A percentile compares a stretch with the other conserved stretches of the same genome.
These are phyloP conservation scores for Citrus sp. DNA, from an alignment of 345 rosid genomes.

Conservation along the genomic window DNA sequence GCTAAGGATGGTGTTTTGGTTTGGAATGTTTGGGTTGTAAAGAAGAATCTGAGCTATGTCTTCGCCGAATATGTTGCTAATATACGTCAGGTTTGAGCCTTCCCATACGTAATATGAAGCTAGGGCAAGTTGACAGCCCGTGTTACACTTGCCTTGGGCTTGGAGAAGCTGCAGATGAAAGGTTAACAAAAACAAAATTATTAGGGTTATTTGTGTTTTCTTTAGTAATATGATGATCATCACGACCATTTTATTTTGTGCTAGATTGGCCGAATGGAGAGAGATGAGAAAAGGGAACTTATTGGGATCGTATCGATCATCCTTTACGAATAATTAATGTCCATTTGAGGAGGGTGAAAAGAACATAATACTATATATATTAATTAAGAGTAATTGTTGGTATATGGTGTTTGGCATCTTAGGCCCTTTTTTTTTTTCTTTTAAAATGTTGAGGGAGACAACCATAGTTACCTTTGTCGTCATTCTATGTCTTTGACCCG, in stretches of 20 bases:
- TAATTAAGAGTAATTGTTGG: slow-evolving; percentile 1
- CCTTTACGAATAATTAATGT: no score
- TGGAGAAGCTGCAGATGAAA: slow-evolving; percentile 12
- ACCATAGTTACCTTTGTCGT: slow-evolving; percentile 7
- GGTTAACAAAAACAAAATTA: background rate
- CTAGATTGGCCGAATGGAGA: background rate
- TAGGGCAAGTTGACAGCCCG: slow-evolving; percentile 39
- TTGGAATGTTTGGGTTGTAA: slow-evolving; percentile 29
- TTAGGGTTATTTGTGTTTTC: background rate
- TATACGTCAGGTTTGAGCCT: slow-evolving; percentile 39
- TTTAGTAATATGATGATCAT: background rate
- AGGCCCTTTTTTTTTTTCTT: background rate
- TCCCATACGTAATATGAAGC: slow-evolving; percentile 40
- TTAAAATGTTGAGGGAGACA: background rate
- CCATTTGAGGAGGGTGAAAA: background rate
- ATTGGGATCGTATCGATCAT: background rate
- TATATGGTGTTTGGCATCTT: slow-evolving; percentile 10
- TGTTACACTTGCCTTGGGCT: slow-evolving; percentile 32
- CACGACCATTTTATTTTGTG: background rate
- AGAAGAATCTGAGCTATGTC: slow-evolving; percentile 23
- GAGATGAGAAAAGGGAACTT: background rate
- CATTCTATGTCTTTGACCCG: background rate
- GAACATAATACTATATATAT: background rate
- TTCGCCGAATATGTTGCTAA: slow-evolving; percentile 28
- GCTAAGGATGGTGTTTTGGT: slow-evolving; percentile 12